Conservation (phyloP, 148 eudicot genomes). For the Rhododendron williamsianum region DNA sequence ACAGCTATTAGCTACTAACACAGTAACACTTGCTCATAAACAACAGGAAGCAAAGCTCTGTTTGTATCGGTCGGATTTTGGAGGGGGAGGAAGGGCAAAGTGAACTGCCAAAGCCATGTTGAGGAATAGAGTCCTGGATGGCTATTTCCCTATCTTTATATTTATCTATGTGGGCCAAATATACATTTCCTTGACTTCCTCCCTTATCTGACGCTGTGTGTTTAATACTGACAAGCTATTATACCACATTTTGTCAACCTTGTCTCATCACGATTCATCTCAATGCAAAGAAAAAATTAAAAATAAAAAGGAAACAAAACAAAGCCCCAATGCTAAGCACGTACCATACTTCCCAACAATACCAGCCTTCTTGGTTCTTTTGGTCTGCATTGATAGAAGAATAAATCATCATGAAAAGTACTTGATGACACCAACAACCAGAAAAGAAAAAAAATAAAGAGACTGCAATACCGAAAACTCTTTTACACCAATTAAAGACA, state of each 20-base stretch:
- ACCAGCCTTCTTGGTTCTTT: slow-evolving; percentile 17
- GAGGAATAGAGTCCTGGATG: neutral
- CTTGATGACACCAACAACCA: neutral
- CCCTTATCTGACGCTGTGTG: neutral
- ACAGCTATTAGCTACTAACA: neutral
- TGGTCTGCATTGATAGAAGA: slow-evolving; percentile 12
- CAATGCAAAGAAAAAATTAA: neutral
- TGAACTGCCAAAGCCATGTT: neutral
- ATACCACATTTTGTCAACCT: neutral
- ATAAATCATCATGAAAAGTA: neutral
- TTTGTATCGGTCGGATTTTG: neutral
- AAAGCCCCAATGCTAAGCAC: slow-evolving; percentile 3
- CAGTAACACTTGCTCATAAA: neutral
- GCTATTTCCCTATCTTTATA: neutral
- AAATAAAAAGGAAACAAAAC: neutral
- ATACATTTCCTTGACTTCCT: neutral
- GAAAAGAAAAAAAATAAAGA: neutral
- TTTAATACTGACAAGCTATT: neutral
- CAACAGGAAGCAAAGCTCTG: neutral
- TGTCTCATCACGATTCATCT: neutral
- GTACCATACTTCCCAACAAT: slow-evolving; percentile 16
- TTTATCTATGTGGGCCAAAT: neutral
- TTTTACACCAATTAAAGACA: neutral
- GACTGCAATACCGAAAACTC: neutral
- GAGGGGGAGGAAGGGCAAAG: neutral